Evolutionary conservation across 192 early-diverging fungal genomes (phyloP), one percentile per base, ranked within the genome.

Genomic region (Spinellus fusiger): DNA sequence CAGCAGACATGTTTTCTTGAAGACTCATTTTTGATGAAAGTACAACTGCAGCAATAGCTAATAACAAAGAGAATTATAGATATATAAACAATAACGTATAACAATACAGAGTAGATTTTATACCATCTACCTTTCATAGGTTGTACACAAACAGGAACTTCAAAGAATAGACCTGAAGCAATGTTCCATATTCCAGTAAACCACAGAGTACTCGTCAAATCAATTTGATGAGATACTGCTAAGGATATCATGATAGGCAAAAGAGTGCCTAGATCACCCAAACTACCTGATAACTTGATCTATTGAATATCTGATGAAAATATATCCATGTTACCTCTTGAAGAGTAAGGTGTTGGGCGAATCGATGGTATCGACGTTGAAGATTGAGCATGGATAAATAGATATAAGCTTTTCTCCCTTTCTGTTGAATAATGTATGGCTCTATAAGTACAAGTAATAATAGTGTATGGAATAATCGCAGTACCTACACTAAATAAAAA

Each of bases 141-240:
- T 69, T 95, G 93, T 25, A 95, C 93, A 67, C 89, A 89, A 77
- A 95, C 89, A 26, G 92, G 92, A 28, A 92, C 82, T 49, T 85
- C 82, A 62, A 87, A 94, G 37, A 83, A 66, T 10, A 89, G 58
- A 18, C 91, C 93, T 0, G 87, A 85, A 40, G 86, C 26, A 47
- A 95, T 93, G 57, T 93, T 93, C 88, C 86, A 95, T 25, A 92
- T 65, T 18, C 93, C 93, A 55, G 91, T 91, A 78, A 93, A 91
- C 68, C 91, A 81, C 56, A 95, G 70, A 25, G 90, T 89, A 23
- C 88, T 68, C 3, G 89, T 85, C 49, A 95, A 70, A 48, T 85
- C 85, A 46, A 89, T 80, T 59, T 91, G 90, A 8, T 84, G 83
- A 16, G 79, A 83, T 10, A 86, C 65, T 31, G 89, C 71, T 35